Percentiles rank a stretch among this genome's conserved stretches.
phyloP scores from a whole-genome alignment of 1,284 basidiomycete species.

The Boletus smithii region DNA sequence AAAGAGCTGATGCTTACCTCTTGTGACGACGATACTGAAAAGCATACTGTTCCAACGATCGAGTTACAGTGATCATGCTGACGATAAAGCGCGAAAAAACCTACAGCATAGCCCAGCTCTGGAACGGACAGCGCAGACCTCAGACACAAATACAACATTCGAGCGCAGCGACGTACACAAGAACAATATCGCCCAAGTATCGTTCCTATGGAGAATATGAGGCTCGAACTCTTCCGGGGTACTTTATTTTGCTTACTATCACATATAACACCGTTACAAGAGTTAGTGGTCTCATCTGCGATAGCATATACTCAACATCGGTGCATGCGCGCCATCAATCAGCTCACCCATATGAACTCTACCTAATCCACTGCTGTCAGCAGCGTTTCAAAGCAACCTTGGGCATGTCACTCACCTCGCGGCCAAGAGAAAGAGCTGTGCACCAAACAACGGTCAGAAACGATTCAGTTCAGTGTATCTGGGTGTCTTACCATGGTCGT shows the following conservation, averaged over 20 bases:
- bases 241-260: slow-evolving; percentile 18
- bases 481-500: slow-evolving; percentile 27
- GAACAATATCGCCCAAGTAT: slow-evolving; percentile 32
- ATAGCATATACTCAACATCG: neutral
- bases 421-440: slow-evolving; percentile 25
- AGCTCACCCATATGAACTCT: slow-evolving; percentile 33
- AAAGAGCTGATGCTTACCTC: slow-evolving; percentile 15
- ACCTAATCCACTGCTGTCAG: slow-evolving; percentile 18
- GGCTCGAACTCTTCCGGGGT: neutral
- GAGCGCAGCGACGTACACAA: slow-evolving; percentile 22
- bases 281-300: slow-evolving; percentile 27
- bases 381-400: neutral
- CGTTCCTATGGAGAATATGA: slow-evolving; percentile 25
- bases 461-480: neutral
- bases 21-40: slow-evolving; percentile 17
- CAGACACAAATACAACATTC: slow-evolving; percentile 1
- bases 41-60: slow-evolving; percentile 21
- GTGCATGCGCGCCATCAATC: neutral
- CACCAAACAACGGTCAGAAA: neutral
- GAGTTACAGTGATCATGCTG: neutral
- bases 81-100: slow-evolving; percentile 1
- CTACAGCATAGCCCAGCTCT: slow-evolving; percentile 24
- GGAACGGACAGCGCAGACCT: neutral
- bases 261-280: slow-evolving; percentile 27
- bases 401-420: slow-evolving; percentile 22